Base-by-base conservation (phyloP, 108 stramenopile genomes). In the Fragilaria radians region DNA sequence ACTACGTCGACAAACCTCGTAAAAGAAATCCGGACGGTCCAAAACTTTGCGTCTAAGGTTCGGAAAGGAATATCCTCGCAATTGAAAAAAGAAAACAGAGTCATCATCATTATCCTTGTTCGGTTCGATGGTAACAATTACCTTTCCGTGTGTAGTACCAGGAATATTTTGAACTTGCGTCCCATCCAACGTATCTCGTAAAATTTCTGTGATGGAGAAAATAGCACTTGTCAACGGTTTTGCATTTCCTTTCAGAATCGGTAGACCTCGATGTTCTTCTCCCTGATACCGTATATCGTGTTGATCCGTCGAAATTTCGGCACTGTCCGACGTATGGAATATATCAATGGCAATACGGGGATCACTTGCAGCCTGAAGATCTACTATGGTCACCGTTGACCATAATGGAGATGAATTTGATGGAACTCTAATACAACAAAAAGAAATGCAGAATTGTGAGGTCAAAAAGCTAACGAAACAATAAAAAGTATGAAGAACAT, bases 381-480 rank as follows among this genome's bases (percentile, higher is more conserved):
- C 36, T 14, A 42, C 36, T 11, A 42, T 14, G 14, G 14, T 42
- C 11, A 42, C 36, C 11, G 36, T 11, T 42, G 36, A 7, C 36
- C 36, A 42, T 42, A 11, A 7, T 11, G 36, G 36, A 42, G 36
- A 42, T 7, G 14, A 42, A 14, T 42, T 42, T 42, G 36, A 42
- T 42, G 36, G 36, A 42, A 42, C 36, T 11, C 36, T 42, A 42
- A n/a, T n/a, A n/a, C n/a, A n/a, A n/a, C n/a, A n/a, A n/a, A n/a
- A n/a, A n/a, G n/a, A n/a, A n/a, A n/a, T n/a, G n/a, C n/a, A n/a
- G n/a, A n/a, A n/a, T n/a, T n/a, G n/a, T n/a, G n/a, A n/a, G n/a
- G n/a, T n/a, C n/a, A n/a, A n/a, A n/a, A n/a, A n/a, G n/a, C n/a
- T n/a, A n/a, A n/a, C n/a, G n/a, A n/a, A n/a, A n/a, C n/a, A n/a